A percentile compares a stretch with the other conserved stretches of the same genome.
These are phyloP conservation scores for Metschnikowia orientalis DNA, from an alignment of 805 yeast genomes.

Conservation along the genomic window DNA sequence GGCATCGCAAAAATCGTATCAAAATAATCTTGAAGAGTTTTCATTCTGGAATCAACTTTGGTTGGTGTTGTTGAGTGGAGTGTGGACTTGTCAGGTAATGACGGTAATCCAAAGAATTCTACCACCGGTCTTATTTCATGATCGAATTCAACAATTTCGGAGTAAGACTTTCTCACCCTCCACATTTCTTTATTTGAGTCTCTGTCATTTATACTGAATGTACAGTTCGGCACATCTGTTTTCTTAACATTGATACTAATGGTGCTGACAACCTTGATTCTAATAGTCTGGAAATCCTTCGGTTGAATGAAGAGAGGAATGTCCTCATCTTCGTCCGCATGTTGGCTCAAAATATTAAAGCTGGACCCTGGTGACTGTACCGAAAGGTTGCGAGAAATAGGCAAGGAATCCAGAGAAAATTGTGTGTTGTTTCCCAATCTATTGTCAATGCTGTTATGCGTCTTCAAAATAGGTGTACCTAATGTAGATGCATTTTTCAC, in stretches of 20 bases:
- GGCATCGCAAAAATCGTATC: conserved; percentile 53
- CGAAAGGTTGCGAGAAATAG: conserved; percentile 2
- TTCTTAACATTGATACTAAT: conserved; percentile 34
- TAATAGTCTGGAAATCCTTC: conserved; percentile 49
- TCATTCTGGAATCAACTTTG: conserved; percentile 59
- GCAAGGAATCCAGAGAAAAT: conserved; percentile 4
- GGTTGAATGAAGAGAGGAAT: conserved; percentile 55
- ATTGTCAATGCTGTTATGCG: no score
- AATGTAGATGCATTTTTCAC: no score
- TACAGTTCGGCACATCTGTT: conserved; percentile 54
- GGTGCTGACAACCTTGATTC: conserved; percentile 47
- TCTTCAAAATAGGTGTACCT: no score
- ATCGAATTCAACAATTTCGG: conserved; percentile 61
- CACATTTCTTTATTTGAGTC: conserved; percentile 65
- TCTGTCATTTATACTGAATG: conserved; percentile 61
- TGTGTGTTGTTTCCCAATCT: no score
- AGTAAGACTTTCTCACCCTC: conserved; percentile 61
- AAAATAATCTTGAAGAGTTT: conserved; percentile 56
- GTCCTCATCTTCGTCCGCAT: conserved; percentile 35
- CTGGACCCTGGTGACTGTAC: conserved; percentile 11
- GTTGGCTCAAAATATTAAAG: conserved; percentile 15
- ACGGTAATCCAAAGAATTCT: conserved; percentile 53
- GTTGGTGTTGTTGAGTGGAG: conserved; percentile 58
- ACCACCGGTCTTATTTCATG: conserved; percentile 48
- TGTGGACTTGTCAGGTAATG: conserved; percentile 58